phyloP scores from a whole-genome alignment of 495 filamentous ascomycete species.

The Mycothermus thermophilus region DNA sequence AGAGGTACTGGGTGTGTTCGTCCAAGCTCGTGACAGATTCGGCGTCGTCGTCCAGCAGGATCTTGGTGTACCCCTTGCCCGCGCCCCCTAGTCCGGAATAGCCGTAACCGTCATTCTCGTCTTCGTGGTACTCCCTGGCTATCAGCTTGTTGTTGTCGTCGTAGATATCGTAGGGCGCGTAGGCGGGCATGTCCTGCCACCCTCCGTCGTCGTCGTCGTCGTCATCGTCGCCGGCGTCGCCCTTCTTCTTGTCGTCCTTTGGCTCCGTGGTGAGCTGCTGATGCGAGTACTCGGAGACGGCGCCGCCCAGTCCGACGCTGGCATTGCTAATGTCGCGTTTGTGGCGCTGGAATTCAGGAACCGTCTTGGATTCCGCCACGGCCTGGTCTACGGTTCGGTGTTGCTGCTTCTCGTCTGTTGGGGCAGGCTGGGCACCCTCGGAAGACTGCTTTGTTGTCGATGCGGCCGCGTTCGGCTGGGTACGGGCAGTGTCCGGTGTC shows the following conservation, averaged over 20 bases:
- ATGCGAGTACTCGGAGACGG: conserved; percentile 80
- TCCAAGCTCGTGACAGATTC: conserved; percentile 92
- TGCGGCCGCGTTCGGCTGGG: neutral
- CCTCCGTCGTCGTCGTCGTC: conserved; percentile 42
- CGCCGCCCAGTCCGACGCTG: conserved; percentile 9
- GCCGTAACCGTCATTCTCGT: conserved; percentile 56
- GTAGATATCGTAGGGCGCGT: conserved; percentile 84
- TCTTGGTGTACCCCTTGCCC: conserved; percentile 85
- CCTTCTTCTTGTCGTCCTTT: conserved; percentile 22
- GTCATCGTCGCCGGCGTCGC: conserved; percentile 38
- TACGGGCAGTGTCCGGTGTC: conserved; percentile 4
- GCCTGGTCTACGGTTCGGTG: conserved; percentile 14
- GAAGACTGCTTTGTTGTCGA: too few species aligned
- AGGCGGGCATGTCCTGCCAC: conserved; percentile 92
- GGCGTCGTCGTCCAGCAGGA: conserved; percentile 87
- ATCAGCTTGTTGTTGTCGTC: conserved; percentile 84
- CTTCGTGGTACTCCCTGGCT: conserved; percentile 59
- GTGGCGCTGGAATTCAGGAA: conserved; percentile 12
- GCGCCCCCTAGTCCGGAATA: conserved; percentile 72
- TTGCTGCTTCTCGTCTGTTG: conserved; percentile 7
- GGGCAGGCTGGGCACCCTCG: too few species aligned
- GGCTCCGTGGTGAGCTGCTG: conserved; percentile 56
- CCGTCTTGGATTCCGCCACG: conserved; percentile 7
- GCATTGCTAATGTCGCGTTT: conserved; percentile 19
- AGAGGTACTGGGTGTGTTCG: conserved; percentile 91